A percentile compares a stretch with the other conserved stretches of the same genome.
These are phyloP conservation scores for Globisporangium ultimum DNA, from an alignment of 352 stramenopile genomes.

Conservation along the genomic window DNA sequence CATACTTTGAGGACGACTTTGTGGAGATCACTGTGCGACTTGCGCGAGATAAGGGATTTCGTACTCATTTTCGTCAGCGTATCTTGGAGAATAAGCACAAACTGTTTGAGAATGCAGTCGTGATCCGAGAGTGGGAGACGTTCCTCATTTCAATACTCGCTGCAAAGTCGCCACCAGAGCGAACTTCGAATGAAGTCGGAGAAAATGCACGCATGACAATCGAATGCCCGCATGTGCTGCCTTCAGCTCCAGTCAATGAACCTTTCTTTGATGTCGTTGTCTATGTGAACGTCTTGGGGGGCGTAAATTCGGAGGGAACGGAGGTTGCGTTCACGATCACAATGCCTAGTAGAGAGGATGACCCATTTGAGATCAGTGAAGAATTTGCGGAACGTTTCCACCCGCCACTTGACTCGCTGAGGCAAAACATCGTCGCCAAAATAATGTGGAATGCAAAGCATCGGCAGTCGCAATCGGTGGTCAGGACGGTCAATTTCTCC, in stretches of 20 bases:
- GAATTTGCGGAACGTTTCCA: conserved; percentile 1
- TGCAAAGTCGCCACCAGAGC: conserved; percentile 3
- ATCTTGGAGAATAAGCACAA: conserved; percentile 32
- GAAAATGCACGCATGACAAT: neutral
- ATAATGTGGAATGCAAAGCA: conserved; percentile 32
- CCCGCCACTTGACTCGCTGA: conserved; percentile 23
- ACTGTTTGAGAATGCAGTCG: conserved; percentile 29
- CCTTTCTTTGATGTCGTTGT: conserved; percentile 8
- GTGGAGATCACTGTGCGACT: conserved; percentile 23
- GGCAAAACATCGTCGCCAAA: conserved; percentile 28
- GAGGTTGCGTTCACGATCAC: conserved; percentile 1
- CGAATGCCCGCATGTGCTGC: neutral
- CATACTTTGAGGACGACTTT: conserved; percentile 20
- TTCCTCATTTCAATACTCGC: conserved; percentile 28
- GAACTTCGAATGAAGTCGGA: neutral
- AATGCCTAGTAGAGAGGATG: conserved; percentile 10
- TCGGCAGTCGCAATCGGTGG: conserved; percentile 14
- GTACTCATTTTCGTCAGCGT: conserved; percentile 8
- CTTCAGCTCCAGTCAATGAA: neutral
- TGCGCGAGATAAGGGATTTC: conserved; percentile 21
- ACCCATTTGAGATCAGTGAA: conserved; percentile 17
- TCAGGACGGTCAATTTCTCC: conserved; percentile 9
- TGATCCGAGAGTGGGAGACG: conserved; percentile 42
- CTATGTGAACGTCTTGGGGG: too few relatives aligned
- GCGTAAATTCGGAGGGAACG: neutral